phyloP scores from a whole-genome alignment of 1,284 basidiomycete genomes.

The Mycena sp. region DNA sequence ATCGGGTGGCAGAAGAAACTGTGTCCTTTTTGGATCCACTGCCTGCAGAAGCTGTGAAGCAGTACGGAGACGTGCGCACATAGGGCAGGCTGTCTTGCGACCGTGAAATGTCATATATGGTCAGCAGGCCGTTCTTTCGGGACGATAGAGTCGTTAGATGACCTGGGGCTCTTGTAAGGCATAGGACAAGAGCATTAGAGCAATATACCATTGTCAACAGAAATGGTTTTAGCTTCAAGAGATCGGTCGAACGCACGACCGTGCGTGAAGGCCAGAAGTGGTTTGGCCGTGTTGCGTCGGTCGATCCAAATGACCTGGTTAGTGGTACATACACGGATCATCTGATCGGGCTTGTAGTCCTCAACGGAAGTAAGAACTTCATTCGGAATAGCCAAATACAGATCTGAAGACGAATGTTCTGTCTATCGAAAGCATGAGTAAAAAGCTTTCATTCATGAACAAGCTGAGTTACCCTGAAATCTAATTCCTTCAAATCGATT shows the following conservation, averaged over 20 bases:
- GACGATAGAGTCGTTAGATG: slow-evolving; percentile 66
- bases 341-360: slow-evolving; percentile 49
- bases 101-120: slow-evolving; percentile 68
- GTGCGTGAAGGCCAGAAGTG: slow-evolving; percentile 70
- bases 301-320: slow-evolving; percentile 75
- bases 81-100: slow-evolving; percentile 52
- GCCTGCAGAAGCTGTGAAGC: slow-evolving; percentile 45
- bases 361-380: slow-evolving; percentile 64
- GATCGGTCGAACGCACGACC: slow-evolving; percentile 67
- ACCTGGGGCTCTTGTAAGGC: slow-evolving; percentile 35
- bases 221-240: slow-evolving; percentile 53
- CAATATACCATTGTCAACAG: slow-evolving; percentile 48
- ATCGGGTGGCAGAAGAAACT: slow-evolving; percentile 51
- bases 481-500: slow-evolving; percentile 47
- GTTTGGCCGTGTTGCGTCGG: slow-evolving; percentile 59
- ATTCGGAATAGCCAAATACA: slow-evolving; percentile 34
- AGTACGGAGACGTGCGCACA: slow-evolving; percentile 55
- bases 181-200: slow-evolving; percentile 1
- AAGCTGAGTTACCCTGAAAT: slow-evolving; percentile 55
- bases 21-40: slow-evolving; percentile 53
- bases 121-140: slow-evolving; percentile 62
- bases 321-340: slow-evolving; percentile 66
- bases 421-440: slow-evolving; percentile 34
- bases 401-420: neutral
- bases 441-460: neutral